Evolutionary conservation across 2,329 filamentous ascomycete species (phyloP).

Genomic region (Septoria linicola): DNA sequence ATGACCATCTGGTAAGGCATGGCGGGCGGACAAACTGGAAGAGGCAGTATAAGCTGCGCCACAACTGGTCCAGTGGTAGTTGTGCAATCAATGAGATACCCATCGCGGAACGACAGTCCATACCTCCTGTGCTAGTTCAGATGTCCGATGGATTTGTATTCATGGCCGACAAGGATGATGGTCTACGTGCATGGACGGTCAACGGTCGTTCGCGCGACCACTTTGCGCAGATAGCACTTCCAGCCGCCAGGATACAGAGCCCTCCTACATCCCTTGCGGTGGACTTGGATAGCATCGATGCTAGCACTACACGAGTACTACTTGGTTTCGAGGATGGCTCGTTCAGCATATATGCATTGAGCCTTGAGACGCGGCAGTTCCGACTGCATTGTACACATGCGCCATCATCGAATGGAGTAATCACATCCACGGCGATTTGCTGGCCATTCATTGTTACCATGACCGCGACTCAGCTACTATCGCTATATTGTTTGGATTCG

Average conservation of each 20-base stretch:
- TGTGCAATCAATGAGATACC: constrained; percentile 78
- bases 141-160: constrained; percentile 74
- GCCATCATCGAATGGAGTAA: constrained; percentile 59
- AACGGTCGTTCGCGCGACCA: constrained; percentile 55
- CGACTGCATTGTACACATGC: constrained; percentile 57
- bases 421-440: constrained; percentile 69
- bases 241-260: constrained; percentile 1
- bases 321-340: constrained; percentile 71
- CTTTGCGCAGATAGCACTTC: constrained; percentile 51
- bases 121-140: constrained; percentile 69
- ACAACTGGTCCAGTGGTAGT: constrained; percentile 85
- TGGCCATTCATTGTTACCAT: constrained; percentile 78
- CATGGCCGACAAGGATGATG: constrained; percentile 67
- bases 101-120: constrained; percentile 52
- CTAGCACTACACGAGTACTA: constrained; percentile 45
- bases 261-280: constrained; percentile 65
- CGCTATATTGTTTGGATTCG: constrained; percentile 58
- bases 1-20: constrained; percentile 55
- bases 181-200: constrained; percentile 76
- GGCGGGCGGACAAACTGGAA: constrained; percentile 72
- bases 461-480: constrained; percentile 70
- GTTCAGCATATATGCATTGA: constrained; percentile 67
- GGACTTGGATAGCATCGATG: constrained; percentile 47
- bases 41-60: constrained; percentile 77
- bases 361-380: constrained; percentile 49